Evolutionary conservation across 345 rosid species (phyloP).

Genomic region (Eucalyptus marginata): DNA sequence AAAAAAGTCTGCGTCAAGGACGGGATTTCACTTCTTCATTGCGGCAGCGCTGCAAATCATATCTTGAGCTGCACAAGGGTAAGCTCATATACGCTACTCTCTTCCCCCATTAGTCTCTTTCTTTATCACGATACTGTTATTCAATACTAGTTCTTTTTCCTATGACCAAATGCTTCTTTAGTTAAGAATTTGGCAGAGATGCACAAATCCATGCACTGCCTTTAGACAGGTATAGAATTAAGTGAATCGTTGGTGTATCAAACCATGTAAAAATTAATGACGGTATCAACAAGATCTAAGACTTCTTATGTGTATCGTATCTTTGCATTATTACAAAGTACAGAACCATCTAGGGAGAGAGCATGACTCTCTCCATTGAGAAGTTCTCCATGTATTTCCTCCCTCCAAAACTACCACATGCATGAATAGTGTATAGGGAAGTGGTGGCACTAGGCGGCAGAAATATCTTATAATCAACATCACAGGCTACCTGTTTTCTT

Average conservation of each 20-base stretch:
- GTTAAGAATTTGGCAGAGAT: neutral
- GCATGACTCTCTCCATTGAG: neutral
- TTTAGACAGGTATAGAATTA: neutral
- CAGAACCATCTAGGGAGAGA: neutral
- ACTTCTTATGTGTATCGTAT: neutral
- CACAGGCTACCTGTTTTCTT: neutral
- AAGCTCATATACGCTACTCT: neutral
- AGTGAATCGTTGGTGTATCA: neutral
- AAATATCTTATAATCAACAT: neutral
- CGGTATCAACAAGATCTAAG: neutral
- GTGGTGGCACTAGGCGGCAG: neutral
- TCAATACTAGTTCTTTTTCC: neutral
- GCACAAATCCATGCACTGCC: neutral
- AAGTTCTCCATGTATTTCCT: neutral
- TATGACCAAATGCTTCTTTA: neutral
- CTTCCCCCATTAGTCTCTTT: neutral
- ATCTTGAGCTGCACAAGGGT: slow-evolving; percentile 38
- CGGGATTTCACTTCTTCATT: neutral
- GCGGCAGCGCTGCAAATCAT: slow-evolving; percentile 17
- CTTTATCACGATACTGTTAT: neutral
- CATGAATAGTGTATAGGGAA: neutral
- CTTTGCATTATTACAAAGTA: neutral
- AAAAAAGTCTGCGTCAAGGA: slow-evolving; percentile 22
- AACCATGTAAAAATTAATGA: neutral
- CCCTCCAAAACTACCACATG: neutral